Percentiles rank a stretch among this genome's conserved stretches.
Conservation (phyloP, 2,329 filamentous ascomycete genomes). For the Elsinoe batatas region DNA sequence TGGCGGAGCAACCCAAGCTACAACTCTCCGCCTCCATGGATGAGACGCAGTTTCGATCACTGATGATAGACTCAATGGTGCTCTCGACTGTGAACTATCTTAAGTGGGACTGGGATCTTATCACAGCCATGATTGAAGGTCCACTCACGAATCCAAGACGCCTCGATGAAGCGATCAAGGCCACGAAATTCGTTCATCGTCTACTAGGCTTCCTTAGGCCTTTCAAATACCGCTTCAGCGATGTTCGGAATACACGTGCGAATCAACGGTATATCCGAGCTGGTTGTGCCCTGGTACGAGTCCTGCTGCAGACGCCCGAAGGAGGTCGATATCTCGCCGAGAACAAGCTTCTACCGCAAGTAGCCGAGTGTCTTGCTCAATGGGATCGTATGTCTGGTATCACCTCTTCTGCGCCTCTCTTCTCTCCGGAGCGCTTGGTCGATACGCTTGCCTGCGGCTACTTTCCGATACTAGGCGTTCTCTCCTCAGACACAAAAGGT, state of each 20-base stretch:
- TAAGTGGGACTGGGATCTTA: conserved; percentile 97
- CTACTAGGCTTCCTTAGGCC: conserved; percentile 91
- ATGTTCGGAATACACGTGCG: conserved; percentile 78
- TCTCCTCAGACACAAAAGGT: conserved; percentile 74
- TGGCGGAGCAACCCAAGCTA: conserved; percentile 38
- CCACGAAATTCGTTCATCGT: conserved; percentile 91
- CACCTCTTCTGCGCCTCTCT: conserved; percentile 78
- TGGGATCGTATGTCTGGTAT: conserved; percentile 69
- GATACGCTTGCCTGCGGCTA: conserved; percentile 89
- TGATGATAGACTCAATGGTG: conserved; percentile 70
- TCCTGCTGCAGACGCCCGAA: conserved; percentile 74
- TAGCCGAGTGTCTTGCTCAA: conserved; percentile 91
- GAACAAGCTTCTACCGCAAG: conserved; percentile 85
- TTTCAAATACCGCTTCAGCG: conserved; percentile 92
- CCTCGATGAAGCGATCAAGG: conserved; percentile 86
- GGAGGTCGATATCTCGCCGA: conserved; percentile 78
- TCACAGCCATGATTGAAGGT: conserved; percentile 83
- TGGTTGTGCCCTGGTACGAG: conserved; percentile 79
- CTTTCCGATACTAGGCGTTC: conserved; percentile 79
- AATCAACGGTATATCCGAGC: conserved; percentile 90
- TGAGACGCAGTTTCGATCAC: conserved; percentile 51
- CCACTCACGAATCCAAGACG: conserved; percentile 84
- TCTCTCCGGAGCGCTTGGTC: conserved; percentile 71
- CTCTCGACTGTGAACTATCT: conserved; percentile 79
- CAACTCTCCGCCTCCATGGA: conserved; percentile 53